phyloP scores from a whole-genome alignment of 257 asterid genomes.

The Fraxinus quadrangulata region DNA sequence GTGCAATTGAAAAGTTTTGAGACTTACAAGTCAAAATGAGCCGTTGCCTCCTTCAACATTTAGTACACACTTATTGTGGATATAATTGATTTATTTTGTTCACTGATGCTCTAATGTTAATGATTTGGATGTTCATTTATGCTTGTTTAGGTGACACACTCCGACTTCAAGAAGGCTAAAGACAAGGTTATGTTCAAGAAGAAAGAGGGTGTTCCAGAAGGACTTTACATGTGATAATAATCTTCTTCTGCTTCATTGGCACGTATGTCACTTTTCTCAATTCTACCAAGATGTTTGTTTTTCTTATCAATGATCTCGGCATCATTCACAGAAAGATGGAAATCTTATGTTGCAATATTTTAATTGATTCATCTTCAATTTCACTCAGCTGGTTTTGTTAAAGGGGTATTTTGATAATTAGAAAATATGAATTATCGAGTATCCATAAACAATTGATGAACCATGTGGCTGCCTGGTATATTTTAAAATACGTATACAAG shows the following conservation, averaged over 20 bases:
- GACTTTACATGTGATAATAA: constrained; percentile 49
- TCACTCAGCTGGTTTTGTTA: neutral
- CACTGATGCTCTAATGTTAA: too few species aligned
- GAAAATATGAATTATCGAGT: neutral
- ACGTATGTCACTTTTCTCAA: too few species aligned
- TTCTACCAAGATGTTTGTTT: neutral
- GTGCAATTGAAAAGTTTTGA: neutral
- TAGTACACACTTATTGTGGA: too few species aligned
- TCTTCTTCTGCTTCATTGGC: neutral
- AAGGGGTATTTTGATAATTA: neutral
- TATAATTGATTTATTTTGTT: too few species aligned
- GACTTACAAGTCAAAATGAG: neutral
- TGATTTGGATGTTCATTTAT: neutral
- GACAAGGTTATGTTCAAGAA: constrained; percentile 66
- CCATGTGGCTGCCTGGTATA: neutral
- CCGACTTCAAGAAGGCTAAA: constrained; percentile 62
- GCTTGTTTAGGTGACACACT: constrained; percentile 42
- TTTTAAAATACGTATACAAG: too few species aligned
- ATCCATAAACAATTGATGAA: neutral
- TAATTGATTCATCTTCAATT: neutral
- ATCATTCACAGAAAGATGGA: neutral
- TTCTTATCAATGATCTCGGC: neutral
- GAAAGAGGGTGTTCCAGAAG: constrained; percentile 66
- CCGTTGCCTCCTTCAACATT: neutral
- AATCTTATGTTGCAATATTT: neutral